A percentile compares a stretch with the other conserved stretches of the same genome.
phyloP scores from a whole-genome alignment of 2,329 filamentous ascomycete species.

The Tolypocladium sp. region DNA sequence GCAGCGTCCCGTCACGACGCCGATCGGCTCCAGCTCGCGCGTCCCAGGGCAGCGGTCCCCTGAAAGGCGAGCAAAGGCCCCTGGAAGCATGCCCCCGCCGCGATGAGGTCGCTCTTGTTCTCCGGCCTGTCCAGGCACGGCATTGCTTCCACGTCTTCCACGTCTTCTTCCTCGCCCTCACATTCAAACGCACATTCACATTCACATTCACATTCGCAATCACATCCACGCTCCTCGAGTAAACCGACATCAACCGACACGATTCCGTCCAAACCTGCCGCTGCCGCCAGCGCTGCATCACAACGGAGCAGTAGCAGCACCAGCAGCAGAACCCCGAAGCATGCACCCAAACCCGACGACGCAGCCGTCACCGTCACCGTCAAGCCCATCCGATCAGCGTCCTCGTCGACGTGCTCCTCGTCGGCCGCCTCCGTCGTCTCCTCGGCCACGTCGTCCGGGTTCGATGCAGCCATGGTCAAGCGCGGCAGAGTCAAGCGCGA shows the following conservation, averaged over 20 bases:
- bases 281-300: neutral
- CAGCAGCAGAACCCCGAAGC: neutral
- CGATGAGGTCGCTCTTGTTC: slow-evolving; percentile 7
- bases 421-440: neutral
- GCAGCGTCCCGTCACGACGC: neutral
- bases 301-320: neutral
- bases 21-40: neutral
- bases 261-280: neutral
- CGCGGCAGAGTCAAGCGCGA: slow-evolving; percentile 20
- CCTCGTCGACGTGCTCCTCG: slow-evolving; percentile 2
- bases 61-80: neutral
- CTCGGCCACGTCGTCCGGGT: slow-evolving; percentile 5
- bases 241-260: neutral
- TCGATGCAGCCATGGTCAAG: slow-evolving; percentile 24
- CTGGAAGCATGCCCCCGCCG: neutral
- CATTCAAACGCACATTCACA: neutral
- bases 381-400: neutral
- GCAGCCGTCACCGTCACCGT: slow-evolving; percentile 1
- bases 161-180: neutral
- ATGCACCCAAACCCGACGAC: slow-evolving; percentile 2
- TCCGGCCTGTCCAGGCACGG: slow-evolving; percentile 4
- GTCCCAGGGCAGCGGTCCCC: slow-evolving; percentile 2
- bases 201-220: neutral
- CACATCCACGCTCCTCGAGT: neutral
- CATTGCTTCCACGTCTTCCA: neutral